Evolutionary conservation across 257 asterid species (phyloP).

Genomic region (Solanum rostratum): DNA sequence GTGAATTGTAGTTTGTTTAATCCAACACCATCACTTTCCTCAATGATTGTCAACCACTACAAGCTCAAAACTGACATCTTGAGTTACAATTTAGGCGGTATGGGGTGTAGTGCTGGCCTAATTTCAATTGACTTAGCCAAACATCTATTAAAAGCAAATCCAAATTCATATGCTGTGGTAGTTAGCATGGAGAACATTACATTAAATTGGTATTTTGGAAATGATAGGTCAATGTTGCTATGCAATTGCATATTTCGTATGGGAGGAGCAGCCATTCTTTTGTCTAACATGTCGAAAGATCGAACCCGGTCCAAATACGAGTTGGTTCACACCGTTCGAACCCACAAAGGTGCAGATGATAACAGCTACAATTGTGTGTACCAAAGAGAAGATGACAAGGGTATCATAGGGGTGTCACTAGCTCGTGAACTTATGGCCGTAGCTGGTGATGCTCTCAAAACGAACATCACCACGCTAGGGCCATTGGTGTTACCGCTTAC

Average conservation of each 20-base stretch:
- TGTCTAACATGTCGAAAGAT: conserved; percentile 30
- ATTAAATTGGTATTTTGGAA: conserved; percentile 33
- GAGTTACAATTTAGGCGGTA: conserved; percentile 42
- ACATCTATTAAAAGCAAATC: conserved; percentile 27
- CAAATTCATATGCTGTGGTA: conserved; percentile 31
- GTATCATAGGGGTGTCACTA: conserved; percentile 28
- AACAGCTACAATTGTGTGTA: conserved; percentile 32
- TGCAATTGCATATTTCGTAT: conserved; percentile 38
- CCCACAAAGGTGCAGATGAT: conserved; percentile 40
- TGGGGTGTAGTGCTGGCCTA: conserved; percentile 56
- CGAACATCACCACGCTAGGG: conserved; percentile 31
- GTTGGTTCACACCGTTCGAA: conserved; percentile 37
- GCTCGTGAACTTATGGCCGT: conserved; percentile 41
- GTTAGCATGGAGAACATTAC: conserved; percentile 53
- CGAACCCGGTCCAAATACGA: conserved; percentile 32
- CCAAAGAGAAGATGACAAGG: conserved; percentile 32
- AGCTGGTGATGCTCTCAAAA: conserved; percentile 38
- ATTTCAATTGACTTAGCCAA: conserved; percentile 36
- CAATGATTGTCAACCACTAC: conserved; percentile 48
- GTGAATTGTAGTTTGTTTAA: conserved; percentile 45
- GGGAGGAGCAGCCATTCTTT: conserved; percentile 48
- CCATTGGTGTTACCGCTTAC: conserved; percentile 36
- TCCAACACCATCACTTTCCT: conserved; percentile 36
- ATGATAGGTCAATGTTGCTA: conserved; percentile 27
- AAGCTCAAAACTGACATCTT: conserved; percentile 25